phyloP scores from a whole-genome alignment of 768 basidiomycete genomes.

The Neoboletus magnificus region DNA sequence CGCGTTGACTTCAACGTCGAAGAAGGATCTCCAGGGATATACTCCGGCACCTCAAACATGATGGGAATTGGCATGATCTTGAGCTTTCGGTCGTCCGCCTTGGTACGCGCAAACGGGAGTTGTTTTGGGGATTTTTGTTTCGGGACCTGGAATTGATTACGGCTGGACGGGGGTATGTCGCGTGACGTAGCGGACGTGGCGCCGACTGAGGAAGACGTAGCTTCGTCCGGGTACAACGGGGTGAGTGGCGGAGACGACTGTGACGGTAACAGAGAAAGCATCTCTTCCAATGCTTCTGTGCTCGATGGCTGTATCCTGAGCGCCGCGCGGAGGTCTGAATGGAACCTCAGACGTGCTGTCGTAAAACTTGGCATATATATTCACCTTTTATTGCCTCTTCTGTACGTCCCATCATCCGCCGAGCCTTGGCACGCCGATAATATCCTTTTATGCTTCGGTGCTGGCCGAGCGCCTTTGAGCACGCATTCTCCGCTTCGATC shows the following conservation, averaged over 20 bases:
- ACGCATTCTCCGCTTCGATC: slow-evolving; percentile 70
- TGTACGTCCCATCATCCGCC: slow-evolving; percentile 52
- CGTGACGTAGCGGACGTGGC: slow-evolving; percentile 15
- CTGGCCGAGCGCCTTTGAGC: slow-evolving; percentile 59
- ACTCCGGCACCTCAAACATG: slow-evolving; percentile 36
- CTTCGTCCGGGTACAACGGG: slow-evolving; percentile 17
- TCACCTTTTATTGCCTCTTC: slow-evolving; percentile 63
- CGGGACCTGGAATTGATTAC: slow-evolving; percentile 36
- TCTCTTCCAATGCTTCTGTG: slow-evolving; percentile 56
- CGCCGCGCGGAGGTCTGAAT: slow-evolving; percentile 56
- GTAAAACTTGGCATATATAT: not conserved
- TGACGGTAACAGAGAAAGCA: slow-evolving; percentile 38
- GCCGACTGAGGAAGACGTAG: slow-evolving; percentile 29
- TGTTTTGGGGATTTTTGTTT: slow-evolving; percentile 43
- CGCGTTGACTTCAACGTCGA: slow-evolving; percentile 29
- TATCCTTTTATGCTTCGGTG: slow-evolving; percentile 68
- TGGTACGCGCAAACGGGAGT: slow-evolving; percentile 51
- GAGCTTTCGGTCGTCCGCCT: slow-evolving; percentile 50
- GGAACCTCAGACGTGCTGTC: not conserved
- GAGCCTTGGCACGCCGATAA: slow-evolving; percentile 65
- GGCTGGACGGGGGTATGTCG: slow-evolving; percentile 14
- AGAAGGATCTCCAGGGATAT: slow-evolving; percentile 15
- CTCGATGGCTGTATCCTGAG: slow-evolving; percentile 64
- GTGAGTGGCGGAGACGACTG: slow-evolving; percentile 10
- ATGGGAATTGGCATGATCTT: slow-evolving; percentile 49